Evolutionary conservation across 768 basidiomycete genomes (phyloP).

Genomic region (Tylopilus felleus): DNA sequence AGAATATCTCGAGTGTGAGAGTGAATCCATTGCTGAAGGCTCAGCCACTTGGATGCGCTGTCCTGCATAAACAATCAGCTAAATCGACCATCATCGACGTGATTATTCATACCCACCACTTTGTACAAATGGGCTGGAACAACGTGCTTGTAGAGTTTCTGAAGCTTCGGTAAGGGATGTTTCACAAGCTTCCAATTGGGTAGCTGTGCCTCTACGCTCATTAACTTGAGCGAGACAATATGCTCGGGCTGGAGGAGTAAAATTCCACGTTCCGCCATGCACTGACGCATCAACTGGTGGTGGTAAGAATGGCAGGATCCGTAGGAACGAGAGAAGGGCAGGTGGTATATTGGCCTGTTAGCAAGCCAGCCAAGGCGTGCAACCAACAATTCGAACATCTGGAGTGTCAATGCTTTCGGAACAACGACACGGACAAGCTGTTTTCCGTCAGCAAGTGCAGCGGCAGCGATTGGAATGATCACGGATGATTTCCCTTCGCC

Average conservation of each 20-base stretch:
- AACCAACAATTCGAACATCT: conserved; percentile 41
- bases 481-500: too few relatives aligned
- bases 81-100: too few relatives aligned
- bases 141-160: not conserved
- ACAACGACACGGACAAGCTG: too few relatives aligned
- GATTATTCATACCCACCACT: too few relatives aligned
- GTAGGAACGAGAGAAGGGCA: conserved; percentile 42
- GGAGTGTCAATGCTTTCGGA: too few relatives aligned
- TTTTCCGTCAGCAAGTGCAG: too few relatives aligned
- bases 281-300: conserved; percentile 27
- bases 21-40: conserved; percentile 22
- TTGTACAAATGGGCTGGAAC: too few relatives aligned
- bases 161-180: not conserved
- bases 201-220: conserved; percentile 13
- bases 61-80: not conserved
- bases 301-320: conserved; percentile 19
- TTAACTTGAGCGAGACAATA: conserved; percentile 45
- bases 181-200: not conserved
- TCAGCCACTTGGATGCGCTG: conserved; percentile 2
- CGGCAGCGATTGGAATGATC: too few relatives aligned
- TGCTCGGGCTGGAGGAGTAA: conserved; percentile 50
- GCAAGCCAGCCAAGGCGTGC: conserved; percentile 34
- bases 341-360: conserved; percentile 31
- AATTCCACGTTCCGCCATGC: conserved; percentile 28
- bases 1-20: conserved; percentile 17